These are phyloP conservation scores for Trichosporon ovoides DNA, from an alignment of 1,284 basidiomycete species.

Conservation along the genomic window DNA sequence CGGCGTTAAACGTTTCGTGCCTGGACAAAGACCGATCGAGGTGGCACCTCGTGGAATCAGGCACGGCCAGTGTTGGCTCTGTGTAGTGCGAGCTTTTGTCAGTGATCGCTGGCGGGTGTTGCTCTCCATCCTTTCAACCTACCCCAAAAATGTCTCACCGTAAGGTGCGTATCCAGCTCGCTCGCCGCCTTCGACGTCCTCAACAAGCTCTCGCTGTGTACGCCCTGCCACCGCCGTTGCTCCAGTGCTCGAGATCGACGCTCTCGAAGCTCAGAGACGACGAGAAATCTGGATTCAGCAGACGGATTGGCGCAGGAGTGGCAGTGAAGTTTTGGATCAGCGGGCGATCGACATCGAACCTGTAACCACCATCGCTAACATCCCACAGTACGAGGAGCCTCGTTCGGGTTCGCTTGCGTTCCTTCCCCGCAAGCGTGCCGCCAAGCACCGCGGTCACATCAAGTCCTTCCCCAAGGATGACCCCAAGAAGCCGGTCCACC, in stretches of 20 bases:
- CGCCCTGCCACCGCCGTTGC: not conserved
- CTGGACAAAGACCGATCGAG: not conserved
- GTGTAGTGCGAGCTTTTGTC: not conserved
- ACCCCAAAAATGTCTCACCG: constrained; percentile 44
- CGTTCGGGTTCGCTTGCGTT: constrained; percentile 80
- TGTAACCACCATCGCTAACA: constrained; percentile 13
- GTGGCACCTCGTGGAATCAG: not conserved
- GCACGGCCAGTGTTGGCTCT: not conserved
- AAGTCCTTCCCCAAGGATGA: constrained; percentile 99
- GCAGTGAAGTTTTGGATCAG: too few relatives aligned
- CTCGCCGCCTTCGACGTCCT: not conserved
- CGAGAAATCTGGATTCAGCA: too few relatives aligned
- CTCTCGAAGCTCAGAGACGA: not conserved
- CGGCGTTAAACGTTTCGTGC: not conserved
- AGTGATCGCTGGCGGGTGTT: constrained; percentile 1
- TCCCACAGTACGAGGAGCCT: constrained; percentile 81
- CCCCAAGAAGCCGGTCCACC: constrained; percentile 97
- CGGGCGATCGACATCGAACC: not conserved
- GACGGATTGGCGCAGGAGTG: not conserved
- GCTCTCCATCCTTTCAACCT: constrained; percentile 21
- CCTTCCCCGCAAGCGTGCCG: constrained; percentile 86
- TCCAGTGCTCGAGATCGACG: not conserved
- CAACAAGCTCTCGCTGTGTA: not conserved
- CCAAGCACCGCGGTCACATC: constrained; percentile 94
- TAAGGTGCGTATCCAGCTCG: constrained; percentile 28